Conservation (phyloP, 768 basidiomycete genomes). For the Boletales sp. region DNA sequence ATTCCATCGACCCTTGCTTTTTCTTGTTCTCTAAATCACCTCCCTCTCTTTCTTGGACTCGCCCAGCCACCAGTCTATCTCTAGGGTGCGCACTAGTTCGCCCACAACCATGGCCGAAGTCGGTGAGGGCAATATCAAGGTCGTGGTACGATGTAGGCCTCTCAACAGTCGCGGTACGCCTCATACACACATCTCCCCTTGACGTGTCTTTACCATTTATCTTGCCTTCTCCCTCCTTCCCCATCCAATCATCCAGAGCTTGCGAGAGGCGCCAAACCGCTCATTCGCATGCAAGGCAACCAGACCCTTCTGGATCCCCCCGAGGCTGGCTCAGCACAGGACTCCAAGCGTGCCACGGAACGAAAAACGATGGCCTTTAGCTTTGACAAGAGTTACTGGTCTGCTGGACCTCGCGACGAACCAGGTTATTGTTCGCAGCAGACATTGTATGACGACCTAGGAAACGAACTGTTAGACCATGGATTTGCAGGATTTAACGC, state of each 20-base stretch:
- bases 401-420: conserved; percentile 86
- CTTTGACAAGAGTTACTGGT: conserved; percentile 99
- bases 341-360: conserved; percentile 81
- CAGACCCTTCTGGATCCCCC: conserved; percentile 92
- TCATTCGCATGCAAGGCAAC: conserved; percentile 94
- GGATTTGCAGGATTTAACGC: conserved; percentile 97
- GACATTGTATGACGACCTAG: conserved; percentile 91
- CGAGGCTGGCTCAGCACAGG: conserved; percentile 63
- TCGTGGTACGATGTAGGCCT: conserved; percentile 93
- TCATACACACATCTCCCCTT: conserved; percentile 3
- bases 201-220: conserved; percentile 2
- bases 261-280: conserved; percentile 86
- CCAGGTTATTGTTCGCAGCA: conserved; percentile 91
- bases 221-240: background rate
- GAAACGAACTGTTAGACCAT: conserved; percentile 92
- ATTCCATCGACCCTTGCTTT: conserved; percentile 5
- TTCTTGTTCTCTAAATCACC: conserved; percentile 1
- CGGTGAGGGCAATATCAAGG: conserved; percentile 89
- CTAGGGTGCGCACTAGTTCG: conserved; percentile 15
- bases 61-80: conserved; percentile 7
- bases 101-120: conserved; percentile 58
- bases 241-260: conserved; percentile 56
- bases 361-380: conserved; percentile 87
- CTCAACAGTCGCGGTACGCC: conserved; percentile 88
- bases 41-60: conserved; percentile 10